Evolutionary conservation across 2,329 filamentous ascomycete species (phyloP), one percentile per base, ranked within the genome.

Genomic region (Pestalotiopsis sp.): DNA sequence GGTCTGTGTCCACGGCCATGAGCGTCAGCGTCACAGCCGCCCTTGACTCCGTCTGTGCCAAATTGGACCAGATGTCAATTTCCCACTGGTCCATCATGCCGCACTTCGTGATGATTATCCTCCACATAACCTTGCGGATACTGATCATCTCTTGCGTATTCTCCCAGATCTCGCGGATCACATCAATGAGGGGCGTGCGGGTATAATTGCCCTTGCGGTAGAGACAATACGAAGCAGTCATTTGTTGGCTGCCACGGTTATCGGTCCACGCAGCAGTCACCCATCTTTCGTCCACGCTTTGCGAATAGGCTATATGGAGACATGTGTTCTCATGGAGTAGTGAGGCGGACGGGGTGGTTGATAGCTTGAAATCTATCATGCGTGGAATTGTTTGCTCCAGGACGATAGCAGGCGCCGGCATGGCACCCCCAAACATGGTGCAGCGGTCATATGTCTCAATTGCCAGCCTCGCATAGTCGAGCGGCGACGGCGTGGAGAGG

Each of bases 211-310:
- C 83, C 79, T 89, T 86, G 70, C 90, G 84, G 17, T 89, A 84
- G 59, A 95, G 82, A 74, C 91, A 93, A 78, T 94, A 95, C 0
- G 92, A 91, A 0, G 90, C 87, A 17, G 87, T 92, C 72, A 90
- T 89, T 77, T 95, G 92, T 70, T 92, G 89, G 69, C 88, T 89
- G 2, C 94, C 94, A 31, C 88, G 87, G 72, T 90, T 93, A 76
- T 97, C 93, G 1, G 91, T 93, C 94, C 94, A 97, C 0, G 92
- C 91, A 5, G 90, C 92, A 13, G 91, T 91, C 49, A 96, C 82
- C 94, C 94, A 97, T 9, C 90, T 84, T 23, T 91, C 89, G 77
- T 95, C 92, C 12, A 91, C 84, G 75, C 92, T 95, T 67, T 90
- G 86, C 2, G 92, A 89, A 75, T 97, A 97, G 1, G 91, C 92